Evolutionary conservation across 179 eudicot genomes (phyloP).

Genomic region (Carnegiea gigantea): DNA sequence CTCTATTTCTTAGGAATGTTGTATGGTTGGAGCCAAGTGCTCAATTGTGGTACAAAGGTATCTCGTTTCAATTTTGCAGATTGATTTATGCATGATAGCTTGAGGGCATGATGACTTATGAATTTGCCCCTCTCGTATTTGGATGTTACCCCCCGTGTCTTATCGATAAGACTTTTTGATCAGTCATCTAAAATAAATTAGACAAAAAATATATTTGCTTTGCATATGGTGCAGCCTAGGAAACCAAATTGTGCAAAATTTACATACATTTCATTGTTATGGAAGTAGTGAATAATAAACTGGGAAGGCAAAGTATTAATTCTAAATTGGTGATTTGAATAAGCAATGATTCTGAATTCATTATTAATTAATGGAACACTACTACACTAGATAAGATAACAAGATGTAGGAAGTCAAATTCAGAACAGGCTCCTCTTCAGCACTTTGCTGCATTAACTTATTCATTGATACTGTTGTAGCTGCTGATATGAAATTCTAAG

Average conservation of each 20-base stretch:
- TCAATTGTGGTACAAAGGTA: too few species aligned
- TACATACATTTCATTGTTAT: not conserved
- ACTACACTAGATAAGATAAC: conserved; percentile 14
- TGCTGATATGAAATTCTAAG: not conserved
- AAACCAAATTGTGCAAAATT: not conserved
- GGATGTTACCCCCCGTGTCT: too few species aligned
- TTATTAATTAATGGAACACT: conserved; percentile 4
- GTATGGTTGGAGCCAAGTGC: too few species aligned
- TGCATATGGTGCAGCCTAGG: not conserved
- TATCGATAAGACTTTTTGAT: too few species aligned
- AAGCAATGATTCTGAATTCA: not conserved
- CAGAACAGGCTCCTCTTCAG: not conserved
- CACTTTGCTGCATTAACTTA: not conserved
- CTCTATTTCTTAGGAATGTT: too few species aligned
- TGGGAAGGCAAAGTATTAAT: not conserved
- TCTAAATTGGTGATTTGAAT: not conserved
- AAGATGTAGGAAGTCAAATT: conserved; percentile 18
- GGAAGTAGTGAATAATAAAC: not conserved
- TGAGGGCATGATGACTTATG: too few species aligned
- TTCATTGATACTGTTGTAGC: not conserved
- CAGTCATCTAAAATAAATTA: too few species aligned
- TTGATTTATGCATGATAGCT: too few species aligned
- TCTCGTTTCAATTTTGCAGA: too few species aligned
- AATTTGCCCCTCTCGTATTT: too few species aligned
- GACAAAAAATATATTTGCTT: too few species aligned